phyloP scores from a whole-genome alignment of 495 filamentous ascomycete species.

The Xylaria grammica region DNA sequence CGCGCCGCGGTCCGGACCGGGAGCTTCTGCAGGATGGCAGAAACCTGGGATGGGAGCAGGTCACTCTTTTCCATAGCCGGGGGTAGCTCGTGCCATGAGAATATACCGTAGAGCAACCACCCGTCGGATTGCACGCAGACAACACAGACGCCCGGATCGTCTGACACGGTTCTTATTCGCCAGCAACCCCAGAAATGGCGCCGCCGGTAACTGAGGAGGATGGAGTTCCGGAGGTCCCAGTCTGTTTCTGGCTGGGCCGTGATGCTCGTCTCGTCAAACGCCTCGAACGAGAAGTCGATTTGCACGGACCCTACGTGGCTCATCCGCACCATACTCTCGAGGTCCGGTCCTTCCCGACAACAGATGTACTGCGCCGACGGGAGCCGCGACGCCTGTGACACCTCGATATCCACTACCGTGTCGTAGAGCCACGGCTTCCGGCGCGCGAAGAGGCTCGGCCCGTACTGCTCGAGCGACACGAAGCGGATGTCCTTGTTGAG shows the following conservation, averaged over 20 bases:
- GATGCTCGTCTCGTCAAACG: constrained; percentile 25
- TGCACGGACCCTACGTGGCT: constrained; percentile 28
- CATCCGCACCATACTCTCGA: constrained; percentile 21
- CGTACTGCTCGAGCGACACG: constrained; percentile 29
- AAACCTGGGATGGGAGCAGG: constrained; percentile 27
- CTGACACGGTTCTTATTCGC: constrained; percentile 22
- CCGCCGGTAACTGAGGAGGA: constrained; percentile 30
- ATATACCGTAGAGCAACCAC: constrained; percentile 31
- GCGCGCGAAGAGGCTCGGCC: constrained; percentile 27
- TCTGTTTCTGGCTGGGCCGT: constrained; percentile 25
- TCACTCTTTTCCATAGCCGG: constrained; percentile 16
- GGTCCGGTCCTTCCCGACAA: constrained; percentile 19
- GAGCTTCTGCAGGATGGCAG: constrained; percentile 22
- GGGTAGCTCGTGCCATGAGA: constrained; percentile 23
- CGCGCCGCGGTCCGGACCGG: constrained; percentile 22
- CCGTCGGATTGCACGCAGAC: constrained; percentile 28
- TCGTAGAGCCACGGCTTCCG: constrained; percentile 24
- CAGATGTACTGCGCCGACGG: constrained; percentile 30
- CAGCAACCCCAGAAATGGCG: constrained; percentile 31
- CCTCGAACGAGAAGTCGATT: constrained; percentile 24
- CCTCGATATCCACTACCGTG: constrained; percentile 27
- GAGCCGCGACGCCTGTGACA: constrained; percentile 26
- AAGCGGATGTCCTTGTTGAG: constrained; percentile 27
- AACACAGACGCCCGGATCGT: constrained; percentile 25
- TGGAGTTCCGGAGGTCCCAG: constrained; percentile 31